Evolutionary conservation across 768 basidiomycete genomes (phyloP).

Genomic region (Phaeotremella fagi): DNA sequence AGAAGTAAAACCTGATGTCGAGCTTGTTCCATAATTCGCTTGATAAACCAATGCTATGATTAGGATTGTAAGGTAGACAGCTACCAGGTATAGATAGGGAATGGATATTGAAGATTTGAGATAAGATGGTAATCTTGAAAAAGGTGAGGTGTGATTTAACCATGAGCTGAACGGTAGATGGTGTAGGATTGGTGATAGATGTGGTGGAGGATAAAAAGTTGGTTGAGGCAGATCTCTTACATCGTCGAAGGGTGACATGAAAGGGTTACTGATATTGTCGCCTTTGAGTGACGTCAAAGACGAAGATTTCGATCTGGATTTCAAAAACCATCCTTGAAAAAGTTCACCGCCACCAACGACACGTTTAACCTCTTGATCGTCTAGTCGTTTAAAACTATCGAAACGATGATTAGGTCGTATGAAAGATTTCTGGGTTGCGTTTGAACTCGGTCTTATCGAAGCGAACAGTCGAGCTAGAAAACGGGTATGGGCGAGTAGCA

Average conservation of each 20-base stretch:
- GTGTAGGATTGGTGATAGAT: slow-evolving; percentile 20
- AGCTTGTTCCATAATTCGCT: slow-evolving; percentile 20
- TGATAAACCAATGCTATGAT: slow-evolving; percentile 32
- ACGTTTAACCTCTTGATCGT: slow-evolving; percentile 1
- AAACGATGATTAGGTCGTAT: not conserved
- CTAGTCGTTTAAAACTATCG: not conserved
- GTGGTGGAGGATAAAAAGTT: slow-evolving; percentile 31
- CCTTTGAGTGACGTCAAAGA: no score
- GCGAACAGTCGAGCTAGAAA: slow-evolving; percentile 43
- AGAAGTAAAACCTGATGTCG: slow-evolving; percentile 26
- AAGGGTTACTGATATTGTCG: no score
- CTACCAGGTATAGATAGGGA: slow-evolving; percentile 21
- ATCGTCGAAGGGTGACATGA: not conserved
- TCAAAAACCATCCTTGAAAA: slow-evolving; percentile 13
- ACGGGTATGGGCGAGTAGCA: slow-evolving; percentile 33
- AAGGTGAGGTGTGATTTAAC: slow-evolving; percentile 23
- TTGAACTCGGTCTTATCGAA: slow-evolving; percentile 7
- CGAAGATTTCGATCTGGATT: slow-evolving; percentile 3
- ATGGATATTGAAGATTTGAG: slow-evolving; percentile 29
- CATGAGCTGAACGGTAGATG: slow-evolving; percentile 24
- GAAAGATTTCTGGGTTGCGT: not conserved
- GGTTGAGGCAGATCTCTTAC: slow-evolving; percentile 3
- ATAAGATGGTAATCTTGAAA: slow-evolving; percentile 21
- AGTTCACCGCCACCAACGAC: slow-evolving; percentile 15
- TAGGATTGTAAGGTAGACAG: slow-evolving; percentile 30